These are phyloP conservation scores for Chamaecrista fasciculata DNA, from an alignment of 306 rosid species.

Conservation along the genomic window DNA sequence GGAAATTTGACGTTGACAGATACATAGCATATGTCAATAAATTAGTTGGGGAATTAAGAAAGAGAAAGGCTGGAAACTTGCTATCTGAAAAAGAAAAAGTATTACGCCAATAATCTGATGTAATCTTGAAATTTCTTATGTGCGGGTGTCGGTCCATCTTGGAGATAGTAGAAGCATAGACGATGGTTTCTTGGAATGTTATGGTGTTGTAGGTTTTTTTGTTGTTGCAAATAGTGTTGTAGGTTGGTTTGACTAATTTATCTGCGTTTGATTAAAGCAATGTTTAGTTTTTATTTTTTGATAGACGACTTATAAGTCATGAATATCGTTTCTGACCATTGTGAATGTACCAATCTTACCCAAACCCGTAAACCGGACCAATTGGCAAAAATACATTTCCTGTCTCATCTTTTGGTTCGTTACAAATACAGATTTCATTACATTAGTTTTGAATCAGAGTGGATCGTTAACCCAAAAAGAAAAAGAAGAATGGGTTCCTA, in stretches of 20 bases:
- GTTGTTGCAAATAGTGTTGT: conserved; percentile 17
- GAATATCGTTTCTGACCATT: no score
- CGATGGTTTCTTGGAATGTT: conserved; percentile 15
- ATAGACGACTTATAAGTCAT: no score
- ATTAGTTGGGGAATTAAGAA: conserved; percentile 55
- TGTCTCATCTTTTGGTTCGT: not conserved
- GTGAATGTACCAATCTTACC: no score
- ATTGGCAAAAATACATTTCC: not conserved
- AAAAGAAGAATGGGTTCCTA: conserved; percentile 1
- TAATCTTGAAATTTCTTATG: not conserved
- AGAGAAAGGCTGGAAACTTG: conserved; percentile 58
- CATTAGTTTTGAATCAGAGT: not conserved
- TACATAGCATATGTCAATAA: conserved; percentile 61
- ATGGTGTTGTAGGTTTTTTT: no score
- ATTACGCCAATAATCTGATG: conserved; percentile 18
- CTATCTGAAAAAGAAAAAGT: conserved; percentile 47
- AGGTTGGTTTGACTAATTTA: conserved; percentile 3
- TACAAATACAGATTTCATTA: not conserved
- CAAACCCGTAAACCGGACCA: not conserved
- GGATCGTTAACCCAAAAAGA: not conserved
- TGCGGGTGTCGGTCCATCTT: not conserved
- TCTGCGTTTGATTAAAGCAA: conserved; percentile 8
- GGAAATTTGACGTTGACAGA: conserved; percentile 83
- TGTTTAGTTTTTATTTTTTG: no score
- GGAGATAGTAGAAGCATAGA: conserved; percentile 13